phyloP scores from a whole-genome alignment of 306 rosid genomes.

The Fagus sylvatica region DNA sequence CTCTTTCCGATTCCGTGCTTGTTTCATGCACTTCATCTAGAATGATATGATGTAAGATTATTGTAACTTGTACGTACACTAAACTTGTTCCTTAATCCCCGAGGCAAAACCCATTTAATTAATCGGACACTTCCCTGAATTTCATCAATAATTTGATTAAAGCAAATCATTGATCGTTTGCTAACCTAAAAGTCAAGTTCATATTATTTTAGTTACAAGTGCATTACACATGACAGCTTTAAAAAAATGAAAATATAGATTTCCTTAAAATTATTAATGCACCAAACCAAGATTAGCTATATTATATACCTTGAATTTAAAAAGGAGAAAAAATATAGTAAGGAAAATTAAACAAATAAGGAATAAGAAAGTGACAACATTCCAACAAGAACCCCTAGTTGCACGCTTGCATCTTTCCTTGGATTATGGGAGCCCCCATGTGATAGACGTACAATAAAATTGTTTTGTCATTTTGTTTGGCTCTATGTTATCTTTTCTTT shows the following conservation, averaged over 20 bases:
- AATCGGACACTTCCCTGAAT: slow-evolving; percentile 26
- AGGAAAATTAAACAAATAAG: neutral
- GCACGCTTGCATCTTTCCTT: slow-evolving; percentile 60
- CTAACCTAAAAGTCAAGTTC: slow-evolving; percentile 2
- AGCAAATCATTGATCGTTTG: neutral
- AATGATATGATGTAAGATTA: no score
- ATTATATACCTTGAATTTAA: neutral
- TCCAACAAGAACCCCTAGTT: slow-evolving; percentile 28
- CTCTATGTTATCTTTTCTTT: slow-evolving; percentile 20
- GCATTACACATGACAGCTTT: slow-evolving; percentile 29
- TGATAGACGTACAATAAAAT: slow-evolving; percentile 42
- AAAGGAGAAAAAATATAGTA: neutral
- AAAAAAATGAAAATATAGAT: slow-evolving; percentile 9
- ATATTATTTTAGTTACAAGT: slow-evolving; percentile 8
- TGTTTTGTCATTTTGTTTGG: slow-evolving; percentile 44
- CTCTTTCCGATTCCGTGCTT: neutral
- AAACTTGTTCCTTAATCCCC: neutral
- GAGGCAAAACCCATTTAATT: neutral
- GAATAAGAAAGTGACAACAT: slow-evolving; percentile 33
- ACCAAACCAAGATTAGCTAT: neutral
- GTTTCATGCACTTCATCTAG: neutral
- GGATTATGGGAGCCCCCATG: slow-evolving; percentile 62
- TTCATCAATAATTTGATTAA: slow-evolving; percentile 13
- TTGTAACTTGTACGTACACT: no score
- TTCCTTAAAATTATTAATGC: neutral